phyloP scores from a whole-genome alignment of 148 eudicot genomes.

The Polygonum maritimum region DNA sequence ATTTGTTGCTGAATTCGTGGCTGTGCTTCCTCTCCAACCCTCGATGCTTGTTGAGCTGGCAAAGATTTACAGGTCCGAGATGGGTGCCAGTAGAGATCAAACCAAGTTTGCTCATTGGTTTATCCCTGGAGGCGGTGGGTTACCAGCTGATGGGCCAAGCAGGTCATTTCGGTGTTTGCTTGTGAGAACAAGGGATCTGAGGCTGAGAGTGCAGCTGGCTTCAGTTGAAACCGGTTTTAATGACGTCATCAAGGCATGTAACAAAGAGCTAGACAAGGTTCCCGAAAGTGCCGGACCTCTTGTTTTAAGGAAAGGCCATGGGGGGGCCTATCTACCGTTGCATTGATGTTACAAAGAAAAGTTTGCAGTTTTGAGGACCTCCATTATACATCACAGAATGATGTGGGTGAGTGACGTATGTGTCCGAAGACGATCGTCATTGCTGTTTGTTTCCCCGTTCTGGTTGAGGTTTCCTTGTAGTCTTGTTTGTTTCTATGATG shows the following conservation, averaged over 20 bases:
- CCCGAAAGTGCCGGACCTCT: constrained; percentile 94
- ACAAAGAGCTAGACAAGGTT: constrained; percentile 72
- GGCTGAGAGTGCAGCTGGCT: constrained; percentile 71
- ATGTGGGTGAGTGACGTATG: neutral
- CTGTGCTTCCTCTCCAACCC: constrained; percentile 80
- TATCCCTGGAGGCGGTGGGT: constrained; percentile 63
- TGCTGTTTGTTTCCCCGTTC: neutral
- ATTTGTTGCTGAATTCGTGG: constrained; percentile 86
- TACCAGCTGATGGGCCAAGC: constrained; percentile 84
- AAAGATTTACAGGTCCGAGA: constrained; percentile 71
- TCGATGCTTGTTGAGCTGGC: constrained; percentile 82
- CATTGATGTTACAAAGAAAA: neutral
- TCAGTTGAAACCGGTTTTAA: constrained; percentile 65
- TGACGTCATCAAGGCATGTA: constrained; percentile 53
- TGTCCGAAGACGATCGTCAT: neutral
- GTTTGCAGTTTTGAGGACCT: neutral
- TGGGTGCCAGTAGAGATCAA: constrained; percentile 87
- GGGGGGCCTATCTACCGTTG: constrained; percentile 95
- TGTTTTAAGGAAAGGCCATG: constrained; percentile 93
- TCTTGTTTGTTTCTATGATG: neutral
- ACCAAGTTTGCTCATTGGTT: constrained; percentile 80
- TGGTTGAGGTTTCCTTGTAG: neutral
- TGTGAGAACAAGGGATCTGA: constrained; percentile 74
- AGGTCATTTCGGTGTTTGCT: constrained; percentile 89
- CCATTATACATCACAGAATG: neutral